Percentiles rank a stretch among this genome's conserved stretches.
phyloP scores from a whole-genome alignment of 306 rosid species.

The Boehmeria nivea region DNA sequence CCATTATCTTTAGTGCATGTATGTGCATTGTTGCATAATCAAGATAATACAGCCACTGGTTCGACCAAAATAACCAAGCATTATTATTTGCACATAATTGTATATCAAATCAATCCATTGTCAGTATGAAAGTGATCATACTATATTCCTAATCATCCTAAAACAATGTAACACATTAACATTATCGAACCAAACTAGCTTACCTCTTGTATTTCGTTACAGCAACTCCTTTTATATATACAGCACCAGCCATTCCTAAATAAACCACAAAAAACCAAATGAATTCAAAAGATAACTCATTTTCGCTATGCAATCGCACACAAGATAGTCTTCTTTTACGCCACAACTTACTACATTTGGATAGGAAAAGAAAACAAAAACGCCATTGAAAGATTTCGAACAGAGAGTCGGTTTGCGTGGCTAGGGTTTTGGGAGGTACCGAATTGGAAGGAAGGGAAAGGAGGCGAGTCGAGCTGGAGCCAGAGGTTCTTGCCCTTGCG shows the following conservation, averaged over 20 bases:
- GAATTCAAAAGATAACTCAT: too few relatives aligned
- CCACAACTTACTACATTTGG: not conserved
- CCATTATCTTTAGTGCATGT: too few relatives aligned
- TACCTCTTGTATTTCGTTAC: constrained; percentile 86
- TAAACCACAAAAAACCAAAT: constrained; percentile 2
- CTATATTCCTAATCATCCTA: not conserved
- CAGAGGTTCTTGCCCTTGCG: constrained; percentile 96
- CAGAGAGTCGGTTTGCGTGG: too few relatives aligned
- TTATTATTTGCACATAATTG: too few relatives aligned
- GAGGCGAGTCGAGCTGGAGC: constrained; percentile 85
- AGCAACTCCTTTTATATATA: constrained; percentile 82
- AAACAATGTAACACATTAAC: not conserved
- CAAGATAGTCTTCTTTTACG: not conserved
- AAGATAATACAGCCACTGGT: too few relatives aligned
- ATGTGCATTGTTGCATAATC: too few relatives aligned
- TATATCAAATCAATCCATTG: too few relatives aligned
- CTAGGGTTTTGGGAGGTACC: constrained; percentile 51
- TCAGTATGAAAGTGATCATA: too few relatives aligned
- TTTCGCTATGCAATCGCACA: not conserved
- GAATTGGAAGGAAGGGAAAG: constrained; percentile 92
- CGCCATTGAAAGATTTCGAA: not conserved
- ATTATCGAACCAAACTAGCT: constrained; percentile 8
- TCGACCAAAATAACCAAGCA: too few relatives aligned
- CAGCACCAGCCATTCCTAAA: constrained; percentile 88
- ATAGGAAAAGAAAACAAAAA: not conserved